Base-by-base conservation (phyloP, 495 filamentous ascomycete species). In the Parathielavia appendiculata region DNA sequence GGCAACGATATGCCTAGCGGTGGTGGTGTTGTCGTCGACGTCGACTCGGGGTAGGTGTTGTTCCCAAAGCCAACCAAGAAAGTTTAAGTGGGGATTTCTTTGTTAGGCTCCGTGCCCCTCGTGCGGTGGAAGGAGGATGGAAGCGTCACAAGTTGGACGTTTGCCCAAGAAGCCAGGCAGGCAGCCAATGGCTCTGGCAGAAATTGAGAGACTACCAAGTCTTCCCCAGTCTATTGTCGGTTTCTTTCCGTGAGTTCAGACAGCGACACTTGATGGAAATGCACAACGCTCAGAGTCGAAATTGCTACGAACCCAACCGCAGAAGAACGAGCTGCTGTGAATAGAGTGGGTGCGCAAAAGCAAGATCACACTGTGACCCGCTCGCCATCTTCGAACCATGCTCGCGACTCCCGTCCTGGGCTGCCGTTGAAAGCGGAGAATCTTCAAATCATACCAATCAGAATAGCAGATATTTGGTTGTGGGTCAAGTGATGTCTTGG, bases 61-160 rank as follows among this genome's bases (percentile, higher is more conserved):
- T 59, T 66, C 59, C 59, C 55, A 56, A 61, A 52, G 30, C 60
- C 47, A 57, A 50, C 26, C 26, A 30, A 6, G 26, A 67, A 70
- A 67, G 61, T 59, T 70, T 60, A 70, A 69, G 68, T 70, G 68
- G 68, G 59, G 62, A 57, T 26, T 51, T 57, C 53, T 55, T 63
- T 57, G 54, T 59, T 60, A 32, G 51, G 51, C 41, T 44, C 45
- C 30, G 45, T 23, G 58, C 45, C 26, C 13, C 32, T 23, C 36
- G 43, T 17, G 22, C 16, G 47, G n/a, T n/a, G 23, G 55, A 26
- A 22, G 13, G 22, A 44, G 16, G 51, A 8, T 36, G 35, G 51
- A 43, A 43, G 20, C 13, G 20, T 36, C 3, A n/a, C 1, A 26
- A 54, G 52, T 13, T 36, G 23, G 17, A 34, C 46, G 13, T 32